Evolutionary conservation across 2,329 filamentous ascomycete genomes (phyloP), one percentile per base, ranked within the genome.

Genomic region (Aureobasidium lini): DNA sequence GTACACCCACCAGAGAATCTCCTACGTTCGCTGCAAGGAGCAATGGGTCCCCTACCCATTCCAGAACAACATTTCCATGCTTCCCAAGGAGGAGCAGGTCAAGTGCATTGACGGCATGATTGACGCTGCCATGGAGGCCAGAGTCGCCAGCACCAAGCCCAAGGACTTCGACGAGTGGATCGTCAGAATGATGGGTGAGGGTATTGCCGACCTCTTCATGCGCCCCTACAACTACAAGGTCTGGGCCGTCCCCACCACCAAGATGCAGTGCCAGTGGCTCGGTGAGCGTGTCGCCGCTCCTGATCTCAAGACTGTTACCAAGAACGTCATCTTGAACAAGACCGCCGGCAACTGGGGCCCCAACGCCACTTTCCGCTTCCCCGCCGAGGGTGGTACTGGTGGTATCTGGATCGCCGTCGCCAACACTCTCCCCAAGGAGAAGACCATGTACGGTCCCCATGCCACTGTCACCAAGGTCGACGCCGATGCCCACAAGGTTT

Each of bases 181-280:
- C 71, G 75, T 97, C 69, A 86, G 94, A 70, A 95, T 88, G 80
- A 92, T 88, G 79, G 94, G 94, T 69, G 79, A 84, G 68, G 93
- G 93, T 68, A 83, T 99, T 70, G 93, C 92, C 66, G 86, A 99
- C 75, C 82, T 93, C 68, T 99, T 99, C 84, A 99, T 99, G 94
- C 84, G 94, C 69, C 94, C 94, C 58, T 99, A 99, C 84, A 99
- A 99, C 85, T 99, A 87, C 86, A 99, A 99, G 81, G 94, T 99
- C 73, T 99, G 94, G 94, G 94, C 94, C 64, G 93, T 97, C 69
- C 94, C 94, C 61, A 96, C 93, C 60, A 96, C 88, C 67, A 95
- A 95, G 92, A 99, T 99, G 94, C 94, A 97, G 89, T 96, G 91
- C 76, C 81, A 87, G 74, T 99, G 94, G 94, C 88, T 97, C 64